Evolutionary conservation across 176 grass and related monocot genomes (phyloP), one percentile per base, ranked within the genome.

Genomic region (Coix lacrymajobi): DNA sequence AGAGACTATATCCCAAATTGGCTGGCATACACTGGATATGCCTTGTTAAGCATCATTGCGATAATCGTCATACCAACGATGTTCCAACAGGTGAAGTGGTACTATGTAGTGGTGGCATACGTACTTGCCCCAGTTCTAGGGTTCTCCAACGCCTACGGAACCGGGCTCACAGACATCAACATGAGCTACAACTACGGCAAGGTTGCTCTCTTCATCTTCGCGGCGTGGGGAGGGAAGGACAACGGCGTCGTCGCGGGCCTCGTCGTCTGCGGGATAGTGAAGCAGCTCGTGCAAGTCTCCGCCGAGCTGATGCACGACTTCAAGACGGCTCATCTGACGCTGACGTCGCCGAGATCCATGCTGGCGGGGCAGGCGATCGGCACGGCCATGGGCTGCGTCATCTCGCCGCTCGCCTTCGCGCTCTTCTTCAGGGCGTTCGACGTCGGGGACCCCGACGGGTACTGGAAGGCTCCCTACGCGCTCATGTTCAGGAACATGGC

Each of bases 151-250:
- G 90, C 95, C 61, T 97, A 97, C 32, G 92, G 92, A 46, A 78
- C 95, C 12, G 92, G 95, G 7, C 90, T 94, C 29, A 94, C 92
- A 0, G 95, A 97, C 83, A 92, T 97, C 57, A 97, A 92, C 86
- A 91, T 94, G 95, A 89, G 90, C 63, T 97, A 97, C 46, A 97
- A 97, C 43, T 97, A 97, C 43, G 95, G 90, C 29, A 94, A 94
- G 83, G 69, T 97, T 28, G 76, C 95, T 11, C 90, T 97, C 37
- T 97, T 97, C 73, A 87, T 87, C 40, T 85, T 97, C 4, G 92
- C 94, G 29, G 89, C 94, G 1, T 94, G 86, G 80, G 92, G 83
- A 4, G 94, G 94, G 7, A 94, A 85, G 75, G 88, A 97, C 28
- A 77, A 79, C 8, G 92, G 95, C 26, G 92, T 94, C 25, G 77